Evolutionary conservation across 768 basidiomycete genomes (phyloP).

Genomic region (Lenzites betulinus): DNA sequence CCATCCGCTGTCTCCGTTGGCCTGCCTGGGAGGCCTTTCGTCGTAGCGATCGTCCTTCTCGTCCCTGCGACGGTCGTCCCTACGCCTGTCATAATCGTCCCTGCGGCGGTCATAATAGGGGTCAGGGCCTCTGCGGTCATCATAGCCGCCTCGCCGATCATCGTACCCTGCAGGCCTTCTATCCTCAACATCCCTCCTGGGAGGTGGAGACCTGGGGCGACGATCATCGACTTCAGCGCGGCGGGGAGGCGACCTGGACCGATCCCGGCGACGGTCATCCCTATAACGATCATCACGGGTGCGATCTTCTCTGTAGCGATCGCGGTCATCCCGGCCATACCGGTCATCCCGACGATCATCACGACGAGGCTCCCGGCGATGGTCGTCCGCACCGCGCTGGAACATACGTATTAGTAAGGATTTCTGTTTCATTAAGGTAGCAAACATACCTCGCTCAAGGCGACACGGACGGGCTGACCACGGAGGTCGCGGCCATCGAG

Average conservation of each 20-base stretch:
- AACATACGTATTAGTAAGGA: background rate
- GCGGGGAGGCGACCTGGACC: conserved; percentile 76
- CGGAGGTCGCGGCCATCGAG: conserved; percentile 87
- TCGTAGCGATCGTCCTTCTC: conserved; percentile 84
- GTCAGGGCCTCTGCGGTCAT: conserved; percentile 83
- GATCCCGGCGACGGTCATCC: conserved; percentile 70
- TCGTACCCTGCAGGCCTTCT: conserved; percentile 92
- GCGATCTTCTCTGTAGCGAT: conserved; percentile 45
- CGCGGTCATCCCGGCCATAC: conserved; percentile 45
- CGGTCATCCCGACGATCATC: conserved; percentile 54
- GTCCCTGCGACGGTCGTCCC: conserved; percentile 80
- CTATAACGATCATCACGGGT: conserved; percentile 42
- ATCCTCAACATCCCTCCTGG: conserved; percentile 80
- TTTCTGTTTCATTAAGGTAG: background rate
- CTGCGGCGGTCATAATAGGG: conserved; percentile 86
- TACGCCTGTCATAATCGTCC: conserved; percentile 68
- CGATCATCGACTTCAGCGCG: conserved; percentile 73
- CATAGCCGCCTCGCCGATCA: conserved; percentile 83
- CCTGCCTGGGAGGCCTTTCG: conserved; percentile 69
- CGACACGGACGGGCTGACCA: conserved; percentile 76
- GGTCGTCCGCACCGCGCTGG: conserved; percentile 71
- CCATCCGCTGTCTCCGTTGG: conserved; percentile 66
- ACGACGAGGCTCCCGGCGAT: conserved; percentile 50
- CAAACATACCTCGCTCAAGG: conserved; percentile 56
- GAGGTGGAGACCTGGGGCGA: conserved; percentile 83